Evolutionary conservation across 2,329 filamentous ascomycete genomes (phyloP).

Genomic region (Lachnellula occidentalis): DNA sequence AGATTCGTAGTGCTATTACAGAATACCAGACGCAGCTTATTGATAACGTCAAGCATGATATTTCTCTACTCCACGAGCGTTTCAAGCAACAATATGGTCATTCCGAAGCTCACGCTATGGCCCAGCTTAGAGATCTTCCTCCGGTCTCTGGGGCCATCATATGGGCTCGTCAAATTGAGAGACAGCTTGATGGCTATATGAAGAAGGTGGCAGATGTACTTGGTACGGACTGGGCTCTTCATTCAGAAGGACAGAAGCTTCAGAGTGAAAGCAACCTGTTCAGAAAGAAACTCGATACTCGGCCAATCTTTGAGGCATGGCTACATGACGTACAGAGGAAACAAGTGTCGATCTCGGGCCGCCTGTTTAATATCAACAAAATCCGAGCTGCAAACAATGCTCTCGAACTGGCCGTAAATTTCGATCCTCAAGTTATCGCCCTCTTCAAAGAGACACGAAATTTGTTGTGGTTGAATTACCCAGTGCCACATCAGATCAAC

Average conservation of each 20-base stretch:
- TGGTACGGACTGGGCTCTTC: conserved; percentile 88
- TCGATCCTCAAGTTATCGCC: conserved; percentile 93
- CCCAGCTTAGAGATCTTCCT: conserved; percentile 88
- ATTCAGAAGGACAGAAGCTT: conserved; percentile 90
- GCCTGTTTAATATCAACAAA: conserved; percentile 82
- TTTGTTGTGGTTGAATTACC: conserved; percentile 88
- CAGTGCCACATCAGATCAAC: conserved; percentile 88
- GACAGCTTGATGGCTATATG: conserved; percentile 94
- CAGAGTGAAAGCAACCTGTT: conserved; percentile 89
- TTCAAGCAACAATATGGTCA: conserved; percentile 99
- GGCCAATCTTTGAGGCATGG: conserved; percentile 94
- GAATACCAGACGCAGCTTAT: conserved; percentile 98
- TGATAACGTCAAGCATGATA: conserved; percentile 95
- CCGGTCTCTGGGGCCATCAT: conserved; percentile 97
- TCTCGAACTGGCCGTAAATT: conserved; percentile 88
- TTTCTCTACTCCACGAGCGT: conserved; percentile 85
- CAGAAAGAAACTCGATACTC: conserved; percentile 90
- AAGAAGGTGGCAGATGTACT: conserved; percentile 98
- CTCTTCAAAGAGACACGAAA: conserved; percentile 99
- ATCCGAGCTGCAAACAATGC: conserved; percentile 87
- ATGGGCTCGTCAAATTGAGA: conserved; percentile 95
- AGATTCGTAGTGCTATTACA: conserved; percentile 94
- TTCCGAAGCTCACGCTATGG: conserved; percentile 97
- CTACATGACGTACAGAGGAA: conserved; percentile 81
- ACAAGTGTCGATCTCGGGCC: conserved; percentile 85